Evolutionary conservation across 352 stramenopile genomes (phyloP).

Genomic region (Globisporangium okanoganense): DNA sequence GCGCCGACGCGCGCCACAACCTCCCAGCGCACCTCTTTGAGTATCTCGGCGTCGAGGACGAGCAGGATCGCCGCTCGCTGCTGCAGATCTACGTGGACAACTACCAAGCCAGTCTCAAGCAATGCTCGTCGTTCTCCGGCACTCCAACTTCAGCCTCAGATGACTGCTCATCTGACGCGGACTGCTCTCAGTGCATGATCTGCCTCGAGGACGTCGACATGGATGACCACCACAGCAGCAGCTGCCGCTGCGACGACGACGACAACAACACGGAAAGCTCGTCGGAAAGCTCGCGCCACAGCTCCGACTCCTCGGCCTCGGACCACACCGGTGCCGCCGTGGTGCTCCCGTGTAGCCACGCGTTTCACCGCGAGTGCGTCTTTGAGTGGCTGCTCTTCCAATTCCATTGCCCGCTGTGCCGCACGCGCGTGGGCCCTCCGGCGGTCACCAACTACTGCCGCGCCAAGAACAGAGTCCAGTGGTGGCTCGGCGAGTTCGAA

Average conservation of each 20-base stretch:
- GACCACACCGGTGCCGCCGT: slow-evolving; percentile 9
- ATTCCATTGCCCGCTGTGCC: slow-evolving; percentile 67
- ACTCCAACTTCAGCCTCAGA: slow-evolving; percentile 1
- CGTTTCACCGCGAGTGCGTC: slow-evolving; percentile 70
- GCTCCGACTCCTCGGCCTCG: not conserved
- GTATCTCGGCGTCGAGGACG: slow-evolving; percentile 54
- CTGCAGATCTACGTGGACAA: slow-evolving; percentile 73
- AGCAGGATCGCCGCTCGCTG: slow-evolving; percentile 48
- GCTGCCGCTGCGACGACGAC: not conserved
- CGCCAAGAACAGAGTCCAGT: slow-evolving; percentile 52
- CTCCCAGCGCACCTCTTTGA: slow-evolving; percentile 53
- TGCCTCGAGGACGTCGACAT: slow-evolving; percentile 16
- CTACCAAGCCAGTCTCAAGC: slow-evolving; percentile 33
- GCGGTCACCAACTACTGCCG: slow-evolving; percentile 62
- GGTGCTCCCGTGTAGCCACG: slow-evolving; percentile 55
- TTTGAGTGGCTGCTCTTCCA: slow-evolving; percentile 76
- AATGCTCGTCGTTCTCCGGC: slow-evolving; percentile 14
- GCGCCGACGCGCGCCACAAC: slow-evolving; percentile 37
- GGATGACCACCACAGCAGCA: slow-evolving; percentile 8
- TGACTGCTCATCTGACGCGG: not conserved
- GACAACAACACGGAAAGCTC: not conserved
- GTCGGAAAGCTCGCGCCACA: not conserved
- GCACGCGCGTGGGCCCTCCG: slow-evolving; percentile 40
- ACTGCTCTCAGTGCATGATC: slow-evolving; percentile 15
- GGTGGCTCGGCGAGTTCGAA: slow-evolving; percentile 70